Percentiles rank a stretch among this genome's conserved stretches.
These are phyloP conservation scores for Flaveria brownii DNA, from an alignment of 129 eudicot genomes.

Conservation along the genomic window DNA sequence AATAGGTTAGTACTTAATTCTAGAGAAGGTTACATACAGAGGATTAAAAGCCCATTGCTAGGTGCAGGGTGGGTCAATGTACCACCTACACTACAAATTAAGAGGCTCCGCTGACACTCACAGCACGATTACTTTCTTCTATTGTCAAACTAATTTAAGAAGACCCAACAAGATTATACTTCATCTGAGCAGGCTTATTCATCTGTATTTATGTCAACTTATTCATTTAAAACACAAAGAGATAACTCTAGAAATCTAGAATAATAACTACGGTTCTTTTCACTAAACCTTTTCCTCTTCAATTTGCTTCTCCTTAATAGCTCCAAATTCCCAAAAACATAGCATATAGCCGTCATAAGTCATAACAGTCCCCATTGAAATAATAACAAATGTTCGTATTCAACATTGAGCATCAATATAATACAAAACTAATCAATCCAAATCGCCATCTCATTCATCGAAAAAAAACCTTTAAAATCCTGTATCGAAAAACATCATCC, in stretches of 20 bases:
- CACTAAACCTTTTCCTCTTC: not conserved
- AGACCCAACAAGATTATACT: not conserved
- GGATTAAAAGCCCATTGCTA: not conserved
- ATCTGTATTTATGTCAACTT: not conserved
- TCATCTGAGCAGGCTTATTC: conserved; percentile 13
- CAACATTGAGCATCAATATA: conserved; percentile 4
- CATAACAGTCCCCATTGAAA: not conserved
- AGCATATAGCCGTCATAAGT: not conserved
- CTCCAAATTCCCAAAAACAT: not conserved
- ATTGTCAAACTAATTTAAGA: not conserved
- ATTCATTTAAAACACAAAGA: conserved; percentile 8
- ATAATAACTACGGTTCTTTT: not conserved
- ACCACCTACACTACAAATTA: conserved; percentile 4
- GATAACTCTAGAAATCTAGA: not conserved
- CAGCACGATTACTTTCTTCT: conserved; percentile 5
- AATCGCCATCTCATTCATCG: not conserved
- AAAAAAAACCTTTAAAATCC: too few species aligned
- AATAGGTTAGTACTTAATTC: not conserved
- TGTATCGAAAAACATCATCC: too few species aligned
- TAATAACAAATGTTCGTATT: not conserved
- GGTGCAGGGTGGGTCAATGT: conserved; percentile 14
- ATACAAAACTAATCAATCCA: not conserved
- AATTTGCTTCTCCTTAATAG: not conserved
- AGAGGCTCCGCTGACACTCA: conserved; percentile 4
- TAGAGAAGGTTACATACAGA: not conserved